A percentile compares a stretch with the other conserved stretches of the same genome.
Conservation (phyloP, 106 monocot species). For the Triglochin maritima region DNA sequence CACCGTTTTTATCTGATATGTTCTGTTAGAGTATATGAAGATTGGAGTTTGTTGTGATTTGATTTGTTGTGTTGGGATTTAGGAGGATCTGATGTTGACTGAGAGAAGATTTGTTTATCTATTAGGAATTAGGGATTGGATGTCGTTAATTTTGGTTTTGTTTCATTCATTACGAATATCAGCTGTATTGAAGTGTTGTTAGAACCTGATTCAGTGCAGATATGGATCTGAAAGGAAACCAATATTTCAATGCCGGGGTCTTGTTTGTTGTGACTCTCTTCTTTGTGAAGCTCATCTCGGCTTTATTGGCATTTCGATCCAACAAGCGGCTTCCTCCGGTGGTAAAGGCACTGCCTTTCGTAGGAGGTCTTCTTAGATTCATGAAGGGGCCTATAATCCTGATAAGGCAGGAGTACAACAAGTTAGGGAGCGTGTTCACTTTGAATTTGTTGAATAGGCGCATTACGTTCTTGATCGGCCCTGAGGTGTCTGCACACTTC, state of each 20-base stretch:
- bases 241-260: slow-evolving; percentile 9
- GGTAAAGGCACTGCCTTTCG: slow-evolving; percentile 20
- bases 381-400: slow-evolving; percentile 15
- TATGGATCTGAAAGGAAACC: slow-evolving; percentile 20
- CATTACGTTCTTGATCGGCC: slow-evolving; percentile 23
- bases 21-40: not conserved
- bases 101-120: too few relatives aligned
- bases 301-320: not conserved
- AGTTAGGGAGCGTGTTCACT: slow-evolving; percentile 27
- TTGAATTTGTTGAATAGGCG: slow-evolving; percentile 11
- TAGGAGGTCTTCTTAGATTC: slow-evolving; percentile 19
- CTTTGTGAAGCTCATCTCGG: slow-evolving; percentile 13
- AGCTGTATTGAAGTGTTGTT: too few relatives aligned
- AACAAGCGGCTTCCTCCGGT: slow-evolving; percentile 13
- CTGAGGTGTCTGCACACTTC: slow-evolving; percentile 31
- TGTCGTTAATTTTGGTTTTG: not conserved
- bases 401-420: slow-evolving; percentile 22
- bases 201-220: not conserved
- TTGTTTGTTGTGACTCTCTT: slow-evolving; percentile 9
- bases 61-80: too few relatives aligned
- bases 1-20: not conserved
- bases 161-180: not conserved
- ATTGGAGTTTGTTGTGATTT: not conserved
- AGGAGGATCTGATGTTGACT: too few relatives aligned
- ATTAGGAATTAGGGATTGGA: too few relatives aligned